Evolutionary conservation across 768 basidiomycete species (phyloP).

Genomic region (Austroboletus eburneus): DNA sequence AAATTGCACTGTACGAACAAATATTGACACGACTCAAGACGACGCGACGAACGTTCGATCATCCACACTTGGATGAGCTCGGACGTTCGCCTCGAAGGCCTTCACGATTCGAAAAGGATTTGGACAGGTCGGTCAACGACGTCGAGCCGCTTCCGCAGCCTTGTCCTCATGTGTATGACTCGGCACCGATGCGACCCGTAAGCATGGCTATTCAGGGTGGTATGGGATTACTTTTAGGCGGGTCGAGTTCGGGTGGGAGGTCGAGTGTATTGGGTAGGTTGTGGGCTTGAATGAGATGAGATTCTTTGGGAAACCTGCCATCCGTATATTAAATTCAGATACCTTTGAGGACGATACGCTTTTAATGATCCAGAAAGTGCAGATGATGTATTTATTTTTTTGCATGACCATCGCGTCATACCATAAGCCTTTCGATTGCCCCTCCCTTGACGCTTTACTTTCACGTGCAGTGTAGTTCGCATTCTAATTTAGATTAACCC

Average conservation of each 20-base stretch:
- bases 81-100: constrained; percentile 50
- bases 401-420: too few species aligned
- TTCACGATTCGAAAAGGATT: constrained; percentile 73
- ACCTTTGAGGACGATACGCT: too few species aligned
- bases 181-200: constrained; percentile 69
- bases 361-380: too few species aligned
- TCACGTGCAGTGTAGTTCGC: too few species aligned
- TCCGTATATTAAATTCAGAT: too few species aligned
- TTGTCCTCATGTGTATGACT: constrained; percentile 75
- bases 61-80: constrained; percentile 46
- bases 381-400: too few species aligned
- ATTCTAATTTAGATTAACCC: too few species aligned
- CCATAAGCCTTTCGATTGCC: too few species aligned
- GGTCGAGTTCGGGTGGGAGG: constrained; percentile 30
- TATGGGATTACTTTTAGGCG: constrained; percentile 57
- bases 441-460: too few species aligned
- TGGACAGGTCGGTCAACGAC: constrained; percentile 49
- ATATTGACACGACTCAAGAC: constrained; percentile 54
- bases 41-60: constrained; percentile 54
- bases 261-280: constrained; percentile 61
- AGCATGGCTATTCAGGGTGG: constrained; percentile 71
- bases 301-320: too few species aligned
- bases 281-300: constrained; percentile 48
- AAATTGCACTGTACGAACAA: constrained; percentile 74
- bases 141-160: constrained; percentile 58